Conservation (phyloP, 345 rosid species). For the Eucalyptus sp. region DNA sequence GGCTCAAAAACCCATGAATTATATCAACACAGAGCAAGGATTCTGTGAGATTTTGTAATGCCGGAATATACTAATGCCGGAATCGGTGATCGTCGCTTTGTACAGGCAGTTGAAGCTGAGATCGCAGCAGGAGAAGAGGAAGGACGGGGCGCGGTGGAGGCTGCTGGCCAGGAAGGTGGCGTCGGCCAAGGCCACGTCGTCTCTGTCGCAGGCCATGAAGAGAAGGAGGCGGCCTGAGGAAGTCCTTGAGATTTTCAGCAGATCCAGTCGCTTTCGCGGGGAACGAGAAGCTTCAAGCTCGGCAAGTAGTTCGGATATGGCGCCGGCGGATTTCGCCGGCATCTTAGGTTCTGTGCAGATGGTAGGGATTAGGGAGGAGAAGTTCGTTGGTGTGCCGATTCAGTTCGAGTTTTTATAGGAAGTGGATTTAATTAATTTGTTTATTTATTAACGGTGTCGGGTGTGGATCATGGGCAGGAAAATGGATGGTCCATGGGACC, state of each 20-base stretch:
- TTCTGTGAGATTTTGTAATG: not conserved
- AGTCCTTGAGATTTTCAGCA: not conserved
- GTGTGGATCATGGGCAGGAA: not conserved
- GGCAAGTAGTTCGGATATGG: not conserved
- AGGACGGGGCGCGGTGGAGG: conserved; percentile 17
- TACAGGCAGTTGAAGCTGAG: conserved; percentile 27
- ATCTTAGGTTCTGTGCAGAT: not conserved
- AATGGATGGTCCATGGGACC: not conserved
- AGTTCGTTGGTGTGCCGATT: not conserved
- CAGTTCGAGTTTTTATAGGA: not conserved
- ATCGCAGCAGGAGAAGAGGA: conserved; percentile 16
- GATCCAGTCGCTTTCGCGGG: not conserved
- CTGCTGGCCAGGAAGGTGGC: conserved; percentile 22
- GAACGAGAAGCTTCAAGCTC: not conserved
- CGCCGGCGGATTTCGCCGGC: not conserved
- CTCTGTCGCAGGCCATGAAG: not conserved
- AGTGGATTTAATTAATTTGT: not conserved
- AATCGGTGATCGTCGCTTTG: not conserved
- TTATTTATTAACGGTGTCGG: not conserved
- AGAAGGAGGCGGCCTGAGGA: not conserved
- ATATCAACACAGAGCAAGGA: not conserved
- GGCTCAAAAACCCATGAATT: not conserved
- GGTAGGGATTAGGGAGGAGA: not conserved
- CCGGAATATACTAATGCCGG: no score
- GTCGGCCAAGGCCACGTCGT: conserved; percentile 15